A percentile compares a stretch with the other conserved stretches of the same genome.
Conservation (phyloP, 2,329 filamentous ascomycete species). For the Teratosphaeria pseudoeucalypti region DNA sequence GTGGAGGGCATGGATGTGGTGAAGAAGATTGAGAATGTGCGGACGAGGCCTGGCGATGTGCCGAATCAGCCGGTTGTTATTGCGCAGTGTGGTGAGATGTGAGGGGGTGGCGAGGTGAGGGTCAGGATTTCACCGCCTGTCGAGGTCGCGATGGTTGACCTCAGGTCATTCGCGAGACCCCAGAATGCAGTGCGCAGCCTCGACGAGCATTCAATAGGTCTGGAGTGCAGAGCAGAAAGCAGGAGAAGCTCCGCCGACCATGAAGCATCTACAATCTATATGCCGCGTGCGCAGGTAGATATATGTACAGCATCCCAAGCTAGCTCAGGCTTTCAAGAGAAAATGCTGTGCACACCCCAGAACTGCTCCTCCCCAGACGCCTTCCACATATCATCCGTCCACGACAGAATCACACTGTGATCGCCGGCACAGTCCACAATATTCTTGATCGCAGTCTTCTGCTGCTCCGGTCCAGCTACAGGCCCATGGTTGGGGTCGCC, state of each 20-base stretch:
- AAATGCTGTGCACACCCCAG: constrained; percentile 54
- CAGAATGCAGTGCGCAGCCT: background rate
- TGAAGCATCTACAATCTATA: background rate
- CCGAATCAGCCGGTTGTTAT: constrained; percentile 79
- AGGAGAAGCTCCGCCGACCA: background rate
- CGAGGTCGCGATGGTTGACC: background rate
- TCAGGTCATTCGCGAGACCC: background rate
- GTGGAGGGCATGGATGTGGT: constrained; percentile 85
- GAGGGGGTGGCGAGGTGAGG: constrained; percentile 1
- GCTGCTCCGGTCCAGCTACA: constrained; percentile 55
- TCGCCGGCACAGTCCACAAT: constrained; percentile 58
- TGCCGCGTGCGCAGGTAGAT: background rate
- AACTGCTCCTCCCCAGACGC: constrained; percentile 58
- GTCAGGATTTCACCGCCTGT: background rate
- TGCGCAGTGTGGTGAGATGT: constrained; percentile 91
- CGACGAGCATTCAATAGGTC: background rate
- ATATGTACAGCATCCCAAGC: background rate
- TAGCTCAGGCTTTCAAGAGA: constrained; percentile 3
- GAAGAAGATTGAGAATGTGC: constrained; percentile 81
- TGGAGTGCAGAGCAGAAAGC: background rate
- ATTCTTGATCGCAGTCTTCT: constrained; percentile 59
- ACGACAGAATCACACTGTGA: constrained; percentile 72
- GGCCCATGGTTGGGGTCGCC: constrained; percentile 35
- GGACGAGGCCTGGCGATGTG: constrained; percentile 70
- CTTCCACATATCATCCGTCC: constrained; percentile 77